Evolutionary conservation across 2,329 filamentous ascomycete genomes (phyloP).

Genomic region (Aspergillus caelatus): DNA sequence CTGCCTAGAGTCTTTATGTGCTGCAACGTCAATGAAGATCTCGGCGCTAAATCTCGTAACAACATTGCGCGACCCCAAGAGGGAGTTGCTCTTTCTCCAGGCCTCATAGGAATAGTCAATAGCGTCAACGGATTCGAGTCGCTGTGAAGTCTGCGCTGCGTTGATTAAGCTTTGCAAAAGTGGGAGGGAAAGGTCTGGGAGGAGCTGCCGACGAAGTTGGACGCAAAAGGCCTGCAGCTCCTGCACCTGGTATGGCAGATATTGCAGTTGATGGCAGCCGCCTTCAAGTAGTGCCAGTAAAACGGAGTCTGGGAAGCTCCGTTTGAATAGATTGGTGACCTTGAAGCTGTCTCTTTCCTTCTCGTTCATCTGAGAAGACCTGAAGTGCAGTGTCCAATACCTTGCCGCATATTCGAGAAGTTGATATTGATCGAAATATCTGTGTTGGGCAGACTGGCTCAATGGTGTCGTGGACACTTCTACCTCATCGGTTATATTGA

Average conservation of each 20-base stretch:
- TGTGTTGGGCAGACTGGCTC: not conserved
- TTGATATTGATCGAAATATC: slow-evolving; percentile 3
- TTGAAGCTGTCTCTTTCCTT: slow-evolving; percentile 2
- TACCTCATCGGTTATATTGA: not conserved
- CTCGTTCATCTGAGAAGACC: slow-evolving; percentile 6
- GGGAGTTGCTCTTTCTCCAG: not conserved
- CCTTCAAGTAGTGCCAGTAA: slow-evolving; percentile 4
- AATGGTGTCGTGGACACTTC: not conserved
- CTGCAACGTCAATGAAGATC: not conserved
- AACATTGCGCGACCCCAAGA: not conserved
- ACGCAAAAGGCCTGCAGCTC: not conserved
- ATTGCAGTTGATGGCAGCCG: not conserved
- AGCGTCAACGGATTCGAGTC: not conserved
- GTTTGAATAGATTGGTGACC: not conserved
- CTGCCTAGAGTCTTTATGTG: not conserved
- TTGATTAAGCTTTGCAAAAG: not conserved
- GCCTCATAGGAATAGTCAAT: slow-evolving; percentile 4
- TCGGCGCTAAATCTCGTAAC: not conserved
- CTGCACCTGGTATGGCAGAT: slow-evolving; percentile 1
- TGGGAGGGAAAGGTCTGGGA: not conserved
- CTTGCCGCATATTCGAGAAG: slow-evolving; percentile 6
- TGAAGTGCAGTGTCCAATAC: slow-evolving; percentile 8
- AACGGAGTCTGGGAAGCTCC: slow-evolving; percentile 7
- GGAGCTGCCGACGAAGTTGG: not conserved
- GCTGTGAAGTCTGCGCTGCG: not conserved